Evolutionary conservation across 2,329 filamentous ascomycete species (phyloP), one percentile per base, ranked within the genome.

Genomic region (Diaporthe sp.): DNA sequence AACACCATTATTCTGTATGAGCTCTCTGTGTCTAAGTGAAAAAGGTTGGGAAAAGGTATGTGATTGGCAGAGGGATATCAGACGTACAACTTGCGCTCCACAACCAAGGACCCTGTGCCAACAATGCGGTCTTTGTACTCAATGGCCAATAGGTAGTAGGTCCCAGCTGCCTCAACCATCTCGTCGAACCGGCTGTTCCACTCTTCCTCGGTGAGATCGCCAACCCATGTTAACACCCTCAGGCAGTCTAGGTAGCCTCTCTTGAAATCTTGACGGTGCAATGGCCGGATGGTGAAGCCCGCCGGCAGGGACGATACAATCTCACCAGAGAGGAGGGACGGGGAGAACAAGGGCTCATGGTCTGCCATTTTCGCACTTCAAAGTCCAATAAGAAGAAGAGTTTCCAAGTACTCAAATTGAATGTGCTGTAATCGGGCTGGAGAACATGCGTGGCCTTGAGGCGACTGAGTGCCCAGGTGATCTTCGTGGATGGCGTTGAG

Each of bases 201-300:
- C 75, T 90, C 87, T 73, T 88, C 85, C 79, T 93, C 88, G 10
- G 87, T 88, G 72, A 94, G 89, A 56, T 95, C 92, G 63, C 93
- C 94, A 50, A 96, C 93, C 70, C 91, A 94, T 1, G 94, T 96
- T 73, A 97, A 86, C 22, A 95, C 93, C 37, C 91, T 87, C 75
- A 97, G 86, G 25, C 94, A 93, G 78, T 94, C 92, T 66, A 96
- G 88, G 82, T 95, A 95, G 73, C 93, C 93, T 59, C 87, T 88
- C 58, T 85, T 83, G 83, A 92, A 95, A 83, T 97, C 94, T 73
- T 84, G 85, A 78, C 89, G 90, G 78, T 90, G 87, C 39, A 96
- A 85, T 0, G 94, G 92, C 22, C 94, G 93, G 80, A 95, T 89
- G 2, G 85, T 89, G 86, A 95, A 96, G 78, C 90, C 90, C 77